phyloP scores from a whole-genome alignment of 2,329 filamentous ascomycete species.

The Ophiostoma australiae region DNA sequence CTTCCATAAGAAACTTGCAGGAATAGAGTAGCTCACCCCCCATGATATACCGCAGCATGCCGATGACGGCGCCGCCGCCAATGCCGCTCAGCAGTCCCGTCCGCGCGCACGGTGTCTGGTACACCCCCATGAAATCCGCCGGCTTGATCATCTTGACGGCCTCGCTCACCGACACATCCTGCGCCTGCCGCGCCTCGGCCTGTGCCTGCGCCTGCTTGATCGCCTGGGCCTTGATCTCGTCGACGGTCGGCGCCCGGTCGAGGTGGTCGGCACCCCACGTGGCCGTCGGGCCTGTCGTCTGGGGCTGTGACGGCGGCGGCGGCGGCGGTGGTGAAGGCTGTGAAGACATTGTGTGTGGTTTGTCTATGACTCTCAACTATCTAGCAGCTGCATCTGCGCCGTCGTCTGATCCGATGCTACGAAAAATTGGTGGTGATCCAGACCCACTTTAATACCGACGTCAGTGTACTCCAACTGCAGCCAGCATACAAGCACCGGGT shows the following conservation, averaged over 20 bases:
- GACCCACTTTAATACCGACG: constrained; percentile 12
- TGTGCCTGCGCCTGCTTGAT: constrained; percentile 10
- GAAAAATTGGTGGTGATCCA: neutral
- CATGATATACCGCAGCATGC: constrained; percentile 67
- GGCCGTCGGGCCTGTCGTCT: constrained; percentile 23
- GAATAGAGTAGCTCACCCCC: constrained; percentile 51
- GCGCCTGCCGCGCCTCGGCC: neutral
- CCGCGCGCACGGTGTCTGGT: constrained; percentile 77
- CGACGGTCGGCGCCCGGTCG: constrained; percentile 28
- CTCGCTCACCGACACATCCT: constrained; percentile 45
- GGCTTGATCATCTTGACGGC: constrained; percentile 62
- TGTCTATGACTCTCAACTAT: neutral
- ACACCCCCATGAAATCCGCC: constrained; percentile 65
- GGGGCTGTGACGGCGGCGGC: constrained; percentile 14
- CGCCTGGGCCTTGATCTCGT: constrained; percentile 34
- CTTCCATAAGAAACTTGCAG: neutral
- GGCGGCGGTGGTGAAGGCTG: neutral
- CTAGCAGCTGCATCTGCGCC: neutral
- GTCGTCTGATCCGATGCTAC: neutral
- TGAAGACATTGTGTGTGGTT: constrained; percentile 7
- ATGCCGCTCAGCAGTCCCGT: constrained; percentile 82
- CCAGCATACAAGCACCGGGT: too few relatives aligned
- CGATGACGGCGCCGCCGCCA: constrained; percentile 68
- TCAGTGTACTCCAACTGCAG: neutral
- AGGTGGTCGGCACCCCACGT: constrained; percentile 29